phyloP scores from a whole-genome alignment of 1,284 basidiomycete species.

The Cryptococcus deneoformans region DNA sequence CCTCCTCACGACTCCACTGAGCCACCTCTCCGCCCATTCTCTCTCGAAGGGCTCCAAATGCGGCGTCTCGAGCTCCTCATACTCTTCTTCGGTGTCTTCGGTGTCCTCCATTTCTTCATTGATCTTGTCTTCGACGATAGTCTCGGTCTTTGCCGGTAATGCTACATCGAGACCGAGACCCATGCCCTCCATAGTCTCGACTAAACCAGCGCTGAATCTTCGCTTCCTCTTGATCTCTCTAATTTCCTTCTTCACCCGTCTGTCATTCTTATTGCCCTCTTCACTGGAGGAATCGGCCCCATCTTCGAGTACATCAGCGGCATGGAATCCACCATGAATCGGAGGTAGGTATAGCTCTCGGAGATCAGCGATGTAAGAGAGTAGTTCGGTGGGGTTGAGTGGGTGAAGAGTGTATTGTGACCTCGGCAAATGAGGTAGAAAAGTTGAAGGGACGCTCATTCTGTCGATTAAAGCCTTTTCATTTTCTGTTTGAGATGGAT shows the following conservation, averaged over 20 bases:
- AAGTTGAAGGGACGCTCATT: slow-evolving; percentile 26
- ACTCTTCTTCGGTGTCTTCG: slow-evolving; percentile 9
- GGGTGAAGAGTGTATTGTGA: slow-evolving; percentile 33
- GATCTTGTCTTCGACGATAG: not conserved
- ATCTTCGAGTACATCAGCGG: slow-evolving; percentile 21
- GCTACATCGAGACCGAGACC: slow-evolving; percentile 20
- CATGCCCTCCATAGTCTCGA: slow-evolving; percentile 34
- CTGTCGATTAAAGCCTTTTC: not conserved
- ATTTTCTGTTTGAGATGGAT: too few species aligned
- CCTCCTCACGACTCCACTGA: slow-evolving; percentile 42
- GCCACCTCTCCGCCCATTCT: slow-evolving; percentile 50
- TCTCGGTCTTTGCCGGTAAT: not conserved
- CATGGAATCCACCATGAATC: slow-evolving; percentile 42
- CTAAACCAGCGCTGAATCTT: slow-evolving; percentile 19
- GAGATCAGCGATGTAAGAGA: slow-evolving; percentile 34
- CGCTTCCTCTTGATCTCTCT: slow-evolving; percentile 19
- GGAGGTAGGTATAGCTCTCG: slow-evolving; percentile 42
- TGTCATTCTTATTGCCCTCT: not conserved
- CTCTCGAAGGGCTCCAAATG: slow-evolving; percentile 46
- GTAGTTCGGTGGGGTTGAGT: slow-evolving; percentile 24
- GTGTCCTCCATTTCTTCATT: slow-evolving; percentile 7
- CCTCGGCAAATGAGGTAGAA: slow-evolving; percentile 39
- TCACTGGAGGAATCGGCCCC: not conserved
- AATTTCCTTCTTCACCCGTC: slow-evolving; percentile 2
- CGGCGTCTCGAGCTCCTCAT: slow-evolving; percentile 17